phyloP scores from a whole-genome alignment of 2,329 filamentous ascomycete species.

The Clarireedia sp. region DNA sequence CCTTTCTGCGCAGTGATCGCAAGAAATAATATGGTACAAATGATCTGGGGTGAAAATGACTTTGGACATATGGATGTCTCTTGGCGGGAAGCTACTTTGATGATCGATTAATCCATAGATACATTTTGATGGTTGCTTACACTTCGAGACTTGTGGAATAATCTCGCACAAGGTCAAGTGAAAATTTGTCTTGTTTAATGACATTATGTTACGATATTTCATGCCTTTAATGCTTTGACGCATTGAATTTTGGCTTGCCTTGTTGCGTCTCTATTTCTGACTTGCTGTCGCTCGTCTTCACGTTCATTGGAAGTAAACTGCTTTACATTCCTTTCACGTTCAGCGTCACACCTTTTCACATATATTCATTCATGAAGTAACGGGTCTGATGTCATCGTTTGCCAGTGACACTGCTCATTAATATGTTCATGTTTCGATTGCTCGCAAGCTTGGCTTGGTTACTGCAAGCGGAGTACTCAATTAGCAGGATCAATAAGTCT shows the following conservation, averaged over 20 bases:
- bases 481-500: no score
- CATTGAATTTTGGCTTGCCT: not conserved
- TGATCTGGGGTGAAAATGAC: not conserved
- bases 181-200: not conserved
- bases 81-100: constrained; percentile 5
- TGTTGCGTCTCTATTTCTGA: not conserved
- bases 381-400: no score
- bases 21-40: constrained; percentile 17
- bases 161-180: constrained; percentile 7
- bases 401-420: no score
- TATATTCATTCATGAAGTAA: no score
- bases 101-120: constrained; percentile 7
- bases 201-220: not conserved
- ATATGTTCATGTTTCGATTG: no score
- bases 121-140: constrained; percentile 7
- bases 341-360: no score
- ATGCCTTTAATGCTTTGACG: not conserved
- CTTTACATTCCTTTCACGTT: no score
- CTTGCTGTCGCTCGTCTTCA: no score
- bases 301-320: no score
- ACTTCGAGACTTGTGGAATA: not conserved
- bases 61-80: not conserved
- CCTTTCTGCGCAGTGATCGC: constrained; percentile 16
- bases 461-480: no score
- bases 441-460: no score